phyloP scores from a whole-genome alignment of 1,139 yeast species.

The Scheffersomyces illinoinensis region DNA sequence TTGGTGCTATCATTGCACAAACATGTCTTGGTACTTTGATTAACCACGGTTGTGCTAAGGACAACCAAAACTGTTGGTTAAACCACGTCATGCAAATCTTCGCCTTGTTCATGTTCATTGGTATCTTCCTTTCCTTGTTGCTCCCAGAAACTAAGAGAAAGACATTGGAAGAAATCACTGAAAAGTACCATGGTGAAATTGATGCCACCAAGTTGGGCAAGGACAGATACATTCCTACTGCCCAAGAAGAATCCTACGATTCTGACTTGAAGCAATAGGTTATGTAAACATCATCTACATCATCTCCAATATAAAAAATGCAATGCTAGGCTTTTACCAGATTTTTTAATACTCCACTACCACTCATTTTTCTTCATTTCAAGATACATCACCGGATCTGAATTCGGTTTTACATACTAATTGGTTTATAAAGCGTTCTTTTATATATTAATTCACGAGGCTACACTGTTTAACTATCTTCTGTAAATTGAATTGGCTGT shows the following conservation, averaged over 20 bases:
- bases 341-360: background rate
- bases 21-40: constrained; percentile 84
- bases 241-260: constrained; percentile 16
- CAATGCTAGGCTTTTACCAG: background rate
- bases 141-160: constrained; percentile 89
- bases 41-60: constrained; percentile 69
- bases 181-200: constrained; percentile 75
- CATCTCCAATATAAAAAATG: background rate
- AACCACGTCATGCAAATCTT: constrained; percentile 92
- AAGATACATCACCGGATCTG: background rate
- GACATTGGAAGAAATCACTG: constrained; percentile 80
- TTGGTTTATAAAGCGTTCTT: background rate
- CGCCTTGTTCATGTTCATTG: constrained; percentile 85
- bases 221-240: constrained; percentile 17
- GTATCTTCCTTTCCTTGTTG: constrained; percentile 62
- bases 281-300: constrained; percentile 1
- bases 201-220: constrained; percentile 38
- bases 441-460: background rate
- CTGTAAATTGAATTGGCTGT: background rate
- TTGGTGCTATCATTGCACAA: constrained; percentile 96
- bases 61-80: constrained; percentile 68
- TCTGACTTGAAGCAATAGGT: constrained; percentile 15
- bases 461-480: background rate
- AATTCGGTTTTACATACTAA: background rate
- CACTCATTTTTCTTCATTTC: background rate